Evolutionary conservation across 768 basidiomycete genomes (phyloP).

Genomic region (Boletus subparvulus): DNA sequence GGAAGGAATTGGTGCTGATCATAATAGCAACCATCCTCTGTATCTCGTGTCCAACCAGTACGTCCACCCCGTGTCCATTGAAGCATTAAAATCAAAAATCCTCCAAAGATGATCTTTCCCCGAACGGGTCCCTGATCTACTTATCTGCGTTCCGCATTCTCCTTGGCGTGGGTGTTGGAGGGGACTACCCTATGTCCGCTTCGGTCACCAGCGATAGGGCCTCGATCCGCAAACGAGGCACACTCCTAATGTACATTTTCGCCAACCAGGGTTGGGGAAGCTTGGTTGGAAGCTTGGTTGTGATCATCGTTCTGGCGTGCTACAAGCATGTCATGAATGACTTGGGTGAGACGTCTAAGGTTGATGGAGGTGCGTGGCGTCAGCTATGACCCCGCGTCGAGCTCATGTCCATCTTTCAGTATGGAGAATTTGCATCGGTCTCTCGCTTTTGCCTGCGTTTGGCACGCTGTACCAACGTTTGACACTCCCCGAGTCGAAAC

Average conservation of each 20-base stretch:
- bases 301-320: constrained; percentile 60
- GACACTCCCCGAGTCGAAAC: constrained; percentile 66
- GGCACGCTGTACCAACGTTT: constrained; percentile 75
- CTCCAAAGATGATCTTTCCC: constrained; percentile 46
- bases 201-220: constrained; percentile 67
- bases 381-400: not conserved
- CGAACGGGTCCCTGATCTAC: constrained; percentile 56
- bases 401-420: constrained; percentile 33
- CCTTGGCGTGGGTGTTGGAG: constrained; percentile 76
- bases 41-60: constrained; percentile 63
- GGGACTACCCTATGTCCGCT: constrained; percentile 79
- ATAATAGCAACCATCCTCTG: constrained; percentile 74
- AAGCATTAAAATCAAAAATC: not conserved
- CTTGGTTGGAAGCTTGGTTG: constrained; percentile 59
- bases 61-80: not conserved
- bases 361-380: constrained; percentile 59
- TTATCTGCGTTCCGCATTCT: constrained; percentile 67
- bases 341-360: constrained; percentile 56
- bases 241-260: constrained; percentile 75
- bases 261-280: constrained; percentile 79
- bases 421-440: constrained; percentile 74
- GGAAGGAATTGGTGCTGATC: constrained; percentile 79
- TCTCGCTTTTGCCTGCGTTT: constrained; percentile 74
- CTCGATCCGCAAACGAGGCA: constrained; percentile 63
- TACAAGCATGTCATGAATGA: constrained; percentile 66